phyloP scores from a whole-genome alignment of 306 rosid genomes.

The Vicia villosa region DNA sequence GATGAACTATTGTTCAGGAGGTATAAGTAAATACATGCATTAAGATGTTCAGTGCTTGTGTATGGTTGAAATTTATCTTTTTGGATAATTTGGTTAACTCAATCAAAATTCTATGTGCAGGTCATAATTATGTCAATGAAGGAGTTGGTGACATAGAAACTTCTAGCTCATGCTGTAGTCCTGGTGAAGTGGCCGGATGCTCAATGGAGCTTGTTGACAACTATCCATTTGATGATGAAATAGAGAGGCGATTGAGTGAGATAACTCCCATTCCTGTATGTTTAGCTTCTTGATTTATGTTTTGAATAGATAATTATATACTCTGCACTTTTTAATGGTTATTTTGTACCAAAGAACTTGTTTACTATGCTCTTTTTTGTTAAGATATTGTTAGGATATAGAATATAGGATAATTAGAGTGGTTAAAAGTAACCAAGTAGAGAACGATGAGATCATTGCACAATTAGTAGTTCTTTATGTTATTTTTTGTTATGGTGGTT shows the following conservation, averaged over 20 bases:
- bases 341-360: slow-evolving; percentile 15
- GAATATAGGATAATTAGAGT: neutral
- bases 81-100: slow-evolving; percentile 27
- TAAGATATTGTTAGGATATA: slow-evolving; percentile 5
- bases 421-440: too few relatives aligned
- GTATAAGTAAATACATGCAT: slow-evolving; percentile 38
- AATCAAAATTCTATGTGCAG: slow-evolving; percentile 43
- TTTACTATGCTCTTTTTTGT: slow-evolving; percentile 24
- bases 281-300: slow-evolving; percentile 25
- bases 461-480: too few relatives aligned
- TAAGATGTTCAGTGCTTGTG: slow-evolving; percentile 18
- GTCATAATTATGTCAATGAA: slow-evolving; percentile 40
- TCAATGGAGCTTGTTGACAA: slow-evolving; percentile 47
- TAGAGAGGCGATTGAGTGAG: slow-evolving; percentile 61
- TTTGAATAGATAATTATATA: slow-evolving; percentile 1
- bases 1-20: slow-evolving; percentile 55
- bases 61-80: slow-evolving; percentile 7
- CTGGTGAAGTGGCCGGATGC: slow-evolving; percentile 45
- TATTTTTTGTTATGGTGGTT: too few relatives aligned
- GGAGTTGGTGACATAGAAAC: slow-evolving; percentile 46
- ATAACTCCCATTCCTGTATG: slow-evolving; percentile 78
- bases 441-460: too few relatives aligned
- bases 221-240: slow-evolving; percentile 60
- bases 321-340: slow-evolving; percentile 19
- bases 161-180: slow-evolving; percentile 67